phyloP scores from a whole-genome alignment of 2,329 filamentous ascomycete species.

The Polychaeton citri region DNA sequence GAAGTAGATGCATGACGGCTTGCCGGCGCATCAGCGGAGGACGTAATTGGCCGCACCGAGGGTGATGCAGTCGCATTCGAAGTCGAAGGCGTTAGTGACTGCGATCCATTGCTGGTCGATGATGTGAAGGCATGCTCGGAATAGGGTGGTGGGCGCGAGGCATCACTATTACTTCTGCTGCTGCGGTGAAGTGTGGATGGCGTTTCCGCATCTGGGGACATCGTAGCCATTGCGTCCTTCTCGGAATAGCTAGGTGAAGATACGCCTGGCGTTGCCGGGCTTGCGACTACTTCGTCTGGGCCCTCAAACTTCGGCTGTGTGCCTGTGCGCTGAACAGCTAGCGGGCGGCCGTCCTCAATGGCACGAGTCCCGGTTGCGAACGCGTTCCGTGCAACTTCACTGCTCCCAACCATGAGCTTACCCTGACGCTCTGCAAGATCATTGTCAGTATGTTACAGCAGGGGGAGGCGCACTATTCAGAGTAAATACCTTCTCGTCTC shows the following conservation, averaged over 20 bases:
- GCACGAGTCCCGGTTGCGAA: background rate
- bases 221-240: background rate
- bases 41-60: background rate
- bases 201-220: background rate
- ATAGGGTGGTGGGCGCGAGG: background rate
- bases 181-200: background rate
- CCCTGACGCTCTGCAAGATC: background rate
- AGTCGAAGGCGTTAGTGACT: background rate
- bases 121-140: background rate
- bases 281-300: constrained; percentile 1
- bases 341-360: too few relatives aligned
- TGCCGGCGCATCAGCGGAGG: background rate
- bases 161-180: background rate
- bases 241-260: background rate
- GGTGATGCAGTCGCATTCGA: background rate
- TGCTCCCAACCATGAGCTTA: background rate
- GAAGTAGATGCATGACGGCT: background rate
- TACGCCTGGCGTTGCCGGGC: background rate
- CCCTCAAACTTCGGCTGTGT: constrained; percentile 2
- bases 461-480: too few relatives aligned
- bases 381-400: constrained; percentile 2
- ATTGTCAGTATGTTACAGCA: too few relatives aligned
- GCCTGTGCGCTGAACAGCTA: constrained; percentile 1
- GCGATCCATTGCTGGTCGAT: background rate
- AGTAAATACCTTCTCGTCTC: background rate